Evolutionary conservation across 2,329 filamentous ascomycete genomes (phyloP), one percentile per base, ranked within the genome.

Genomic region (Beauveria caledonica): DNA sequence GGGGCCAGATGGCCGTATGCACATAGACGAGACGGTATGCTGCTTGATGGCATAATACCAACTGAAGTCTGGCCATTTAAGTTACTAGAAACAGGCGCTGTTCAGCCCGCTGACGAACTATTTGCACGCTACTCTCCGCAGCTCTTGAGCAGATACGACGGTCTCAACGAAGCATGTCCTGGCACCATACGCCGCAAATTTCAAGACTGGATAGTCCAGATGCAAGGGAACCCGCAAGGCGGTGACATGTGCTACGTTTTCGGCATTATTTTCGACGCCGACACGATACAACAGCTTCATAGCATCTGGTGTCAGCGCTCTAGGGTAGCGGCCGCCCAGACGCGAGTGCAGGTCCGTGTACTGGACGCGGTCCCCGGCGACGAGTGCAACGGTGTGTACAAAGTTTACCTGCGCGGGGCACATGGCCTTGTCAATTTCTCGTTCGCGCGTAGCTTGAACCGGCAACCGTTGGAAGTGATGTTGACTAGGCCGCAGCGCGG

Each of bases 211-310:
- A 53, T 60, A 11, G 9, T 42, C 2, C n/a, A 27, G 40, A n/a
- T 3, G 23, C 19, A 23, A 11, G 50, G 42, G 0, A 54, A 42
- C 13, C 5, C 42, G 13, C 21, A 36, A 6, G 44, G 50, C 10
- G 44, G 58, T 3, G 50, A 60, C 17, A 60, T 60, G 50, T 50
- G 58, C 50, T 55, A 49, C 44, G 58, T 60, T n/a, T 60, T 60
- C 7, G 42, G 42, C 33, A 11, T 60, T 2, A 27, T 60, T 17
- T 10, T 60, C 13, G 58, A 55, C 29, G 17, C 23, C 8, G 58
- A 54, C 15, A 49, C 58, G 40, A 54, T 60, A 29, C 19, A 29
- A 9, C 19, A 23, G 42, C 58, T 60, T 7, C 13, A 54, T 23
- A 29, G 25, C 10, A 23, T 44, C n/a, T 58, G 56, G 56, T 25